Base-by-base conservation (phyloP, 345 rosid species). In the Eucalyptus cloeziana region DNA sequence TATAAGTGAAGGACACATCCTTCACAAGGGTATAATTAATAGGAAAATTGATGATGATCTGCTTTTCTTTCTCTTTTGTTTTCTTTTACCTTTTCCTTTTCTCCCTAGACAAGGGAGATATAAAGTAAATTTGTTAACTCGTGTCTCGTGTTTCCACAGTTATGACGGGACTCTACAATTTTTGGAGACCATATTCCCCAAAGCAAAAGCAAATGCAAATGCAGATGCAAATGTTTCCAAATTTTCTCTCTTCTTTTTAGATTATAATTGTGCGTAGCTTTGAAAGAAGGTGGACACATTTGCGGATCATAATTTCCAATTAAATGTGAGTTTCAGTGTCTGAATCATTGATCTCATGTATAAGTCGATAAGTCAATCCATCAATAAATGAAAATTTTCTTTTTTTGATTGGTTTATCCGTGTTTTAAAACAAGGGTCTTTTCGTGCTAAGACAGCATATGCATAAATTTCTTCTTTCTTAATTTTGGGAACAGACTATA, bases 81-180 rank as follows among this genome's bases (percentile, higher is more conserved):
- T 60, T 47, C 21, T 27, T 21, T 45, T 30, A 64, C 50, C 62
- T 45, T 89, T 52, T 30, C 43, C 86, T n/a, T 60, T 31, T 88
- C 86, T 88, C 30, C 33, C 24, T 25, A 87, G 51, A 14, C 2
- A 88, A 27, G 45, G 45, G 87, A 9, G 25, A 13, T 79, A 51
- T 51, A 51, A 51, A 51, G 54, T 51, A 58, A 51, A 90, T 54
- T 54, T 86, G 50, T 90, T 86, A 86, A 85, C 79, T 91, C 58
- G 43, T 64, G 87, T 64, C 89, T 88, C 85, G 86, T 85, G 89
- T 24, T 89, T 64, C 89, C 92, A 90, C 93, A 96, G 98, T 86
- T 96, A 97, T 90, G 98, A 96, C 92, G 93, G 96, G 89, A 94
- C 94, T 62, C 93, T 96, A 89, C 89, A 92, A 89, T 95, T 96